Conservation (phyloP, 495 filamentous ascomycete species). For the Penicillium ucsense region DNA sequence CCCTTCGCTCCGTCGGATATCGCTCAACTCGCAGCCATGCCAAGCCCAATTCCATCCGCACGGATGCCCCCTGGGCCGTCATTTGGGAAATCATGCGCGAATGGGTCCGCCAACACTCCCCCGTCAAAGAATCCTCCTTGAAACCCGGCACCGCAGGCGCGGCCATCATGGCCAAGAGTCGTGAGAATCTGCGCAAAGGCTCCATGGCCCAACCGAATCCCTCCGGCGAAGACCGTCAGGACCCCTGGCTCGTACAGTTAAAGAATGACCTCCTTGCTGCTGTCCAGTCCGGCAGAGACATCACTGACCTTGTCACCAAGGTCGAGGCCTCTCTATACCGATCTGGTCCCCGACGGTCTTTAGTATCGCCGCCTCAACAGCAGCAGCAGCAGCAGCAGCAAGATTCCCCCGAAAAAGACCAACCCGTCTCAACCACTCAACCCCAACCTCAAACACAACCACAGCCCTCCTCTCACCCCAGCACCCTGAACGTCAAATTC, state of each 20-base stretch:
- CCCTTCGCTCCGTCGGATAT: conserved; percentile 71
- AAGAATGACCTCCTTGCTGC: conserved; percentile 29
- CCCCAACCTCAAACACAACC: too few species aligned
- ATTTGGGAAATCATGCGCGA: conserved; percentile 93
- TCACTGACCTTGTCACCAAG: conserved; percentile 30
- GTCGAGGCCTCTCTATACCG: conserved; percentile 40
- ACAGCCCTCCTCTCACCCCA: conserved; percentile 9
- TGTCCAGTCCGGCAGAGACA: conserved; percentile 24
- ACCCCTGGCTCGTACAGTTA: conserved; percentile 17
- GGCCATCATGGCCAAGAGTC: conserved; percentile 46
- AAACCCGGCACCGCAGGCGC: conserved; percentile 59
- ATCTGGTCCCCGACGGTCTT: conserved; percentile 16
- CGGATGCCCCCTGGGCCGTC: conserved; percentile 77
- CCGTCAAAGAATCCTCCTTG: conserved; percentile 61
- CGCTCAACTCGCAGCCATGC: conserved; percentile 73
- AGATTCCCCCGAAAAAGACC: too few species aligned
- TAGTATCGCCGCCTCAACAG: conserved; percentile 2
- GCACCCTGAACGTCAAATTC: conserved; percentile 60
- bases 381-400: neutral
- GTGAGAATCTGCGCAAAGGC: conserved; percentile 14
- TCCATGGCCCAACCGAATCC: neutral
- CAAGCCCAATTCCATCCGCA: conserved; percentile 80
- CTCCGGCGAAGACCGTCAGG: conserved; percentile 1
- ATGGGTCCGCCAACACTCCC: conserved; percentile 70
- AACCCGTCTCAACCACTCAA: too few species aligned